Base-by-base conservation (phyloP, 805 yeast genomes). In the Lachancea waltii region DNA sequence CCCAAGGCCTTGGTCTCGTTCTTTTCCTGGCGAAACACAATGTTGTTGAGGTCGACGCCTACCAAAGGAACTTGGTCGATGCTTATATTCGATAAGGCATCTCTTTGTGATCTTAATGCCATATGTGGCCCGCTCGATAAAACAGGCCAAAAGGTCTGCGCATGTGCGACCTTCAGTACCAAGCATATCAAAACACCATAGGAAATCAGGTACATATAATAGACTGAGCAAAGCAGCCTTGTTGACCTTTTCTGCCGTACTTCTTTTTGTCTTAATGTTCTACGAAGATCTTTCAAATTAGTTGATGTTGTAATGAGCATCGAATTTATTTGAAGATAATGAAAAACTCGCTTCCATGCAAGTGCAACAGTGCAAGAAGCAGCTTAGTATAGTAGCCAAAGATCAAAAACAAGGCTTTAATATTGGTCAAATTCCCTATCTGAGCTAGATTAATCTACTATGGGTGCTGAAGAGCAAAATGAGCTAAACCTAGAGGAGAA, bases 51-150 rank as follows among this genome's bases (percentile, higher is more conserved):
- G 25, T 61, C 52, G 0, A 68, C 67, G 3, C 79, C 79, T 0
- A 64, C 47, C 3, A 58, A 45, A 0, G 68, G 60, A 6, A 64
- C 41, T 37, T 69, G 68, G 25, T 63, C 67, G 0, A 75, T 48
- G 1, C 72, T 52, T 4, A 60, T 40, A 42, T 69, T 68, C 5
- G 56, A 53, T 28, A 66, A 51, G 1, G 72, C 47, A 47, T 74
- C 79, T 42, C 80, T 53, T 40, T 75, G 78, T 0, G 75, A 55
- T 41, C 75, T 41, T 13, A 64, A 34, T 0, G 67, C 75, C 17
- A 55, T 47, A 9, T 60, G 61, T 27, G 63, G 46, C 7, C 48
- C 46, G 1, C 53, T 35, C 1, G 67, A 54, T 18, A 65, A 25
- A 0, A 43, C 16, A 1, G 67, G 64, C 70, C 69, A 66, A 23